These are phyloP conservation scores for Rhodotorula glutinis DNA, from an alignment of 1,284 basidiomycete species.

Conservation along the genomic window DNA sequence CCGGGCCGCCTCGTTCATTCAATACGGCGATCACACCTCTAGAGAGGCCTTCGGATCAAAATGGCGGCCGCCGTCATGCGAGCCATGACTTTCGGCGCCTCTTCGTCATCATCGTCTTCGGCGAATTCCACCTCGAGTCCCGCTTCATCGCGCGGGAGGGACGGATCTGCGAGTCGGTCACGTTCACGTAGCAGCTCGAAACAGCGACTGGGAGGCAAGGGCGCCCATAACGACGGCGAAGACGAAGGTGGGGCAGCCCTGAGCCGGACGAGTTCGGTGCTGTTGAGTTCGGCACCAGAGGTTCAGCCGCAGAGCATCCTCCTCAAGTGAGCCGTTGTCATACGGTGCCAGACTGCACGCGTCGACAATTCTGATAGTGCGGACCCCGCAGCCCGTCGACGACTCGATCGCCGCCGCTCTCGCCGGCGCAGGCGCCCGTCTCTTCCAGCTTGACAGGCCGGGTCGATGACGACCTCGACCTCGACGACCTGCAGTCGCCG, in stretches of 20 bases:
- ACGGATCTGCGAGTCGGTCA: not conserved
- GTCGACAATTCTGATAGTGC: not conserved
- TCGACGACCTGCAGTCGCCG: not conserved
- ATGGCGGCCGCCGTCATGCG: conserved; percentile 37
- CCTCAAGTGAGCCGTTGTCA: conserved; percentile 30
- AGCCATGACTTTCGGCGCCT: conserved; percentile 30
- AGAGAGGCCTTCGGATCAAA: too few species aligned
- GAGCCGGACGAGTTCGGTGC: conserved; percentile 9
- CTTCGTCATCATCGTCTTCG: conserved; percentile 2
- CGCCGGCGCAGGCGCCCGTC: not conserved
- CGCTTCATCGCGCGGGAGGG: not conserved
- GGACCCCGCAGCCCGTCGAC: too few species aligned
- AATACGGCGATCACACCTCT: too few species aligned
- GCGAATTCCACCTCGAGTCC: too few species aligned
- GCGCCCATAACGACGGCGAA: not conserved
- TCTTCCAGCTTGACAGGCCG: not conserved
- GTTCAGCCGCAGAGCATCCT: conserved; percentile 21
- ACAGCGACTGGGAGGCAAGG: not conserved
- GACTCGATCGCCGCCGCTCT: not conserved
- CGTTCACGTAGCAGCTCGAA: conserved; percentile 4
- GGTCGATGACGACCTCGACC: not conserved
- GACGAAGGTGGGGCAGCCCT: not conserved
- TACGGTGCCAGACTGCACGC: too few species aligned
- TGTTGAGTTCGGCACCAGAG: conserved; percentile 1
- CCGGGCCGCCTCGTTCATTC: too few species aligned